Conservation (phyloP, 1,139 yeast genomes). For the Nakaseomyces bracarensis region DNA sequence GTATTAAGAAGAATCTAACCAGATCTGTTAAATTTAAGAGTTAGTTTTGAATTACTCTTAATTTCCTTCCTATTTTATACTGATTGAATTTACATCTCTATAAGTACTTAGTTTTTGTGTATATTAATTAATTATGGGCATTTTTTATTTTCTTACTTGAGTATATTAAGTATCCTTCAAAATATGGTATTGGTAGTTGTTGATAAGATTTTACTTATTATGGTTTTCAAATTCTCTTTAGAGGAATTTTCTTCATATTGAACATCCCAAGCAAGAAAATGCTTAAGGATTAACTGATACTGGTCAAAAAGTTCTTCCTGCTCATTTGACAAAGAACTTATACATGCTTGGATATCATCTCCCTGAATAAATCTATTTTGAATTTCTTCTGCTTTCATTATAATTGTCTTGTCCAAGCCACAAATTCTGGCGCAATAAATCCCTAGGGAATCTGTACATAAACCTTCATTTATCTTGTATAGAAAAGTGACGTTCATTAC, state of each 20-base stretch:
- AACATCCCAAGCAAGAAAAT: conserved; percentile 32
- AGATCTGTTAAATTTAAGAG: conserved; percentile 66
- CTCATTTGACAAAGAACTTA: conserved; percentile 15
- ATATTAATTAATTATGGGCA: not conserved
- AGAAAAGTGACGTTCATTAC: conserved; percentile 31
- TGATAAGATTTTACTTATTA: conserved; percentile 2
- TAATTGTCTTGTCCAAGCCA: conserved; percentile 31
- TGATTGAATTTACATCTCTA: not conserved
- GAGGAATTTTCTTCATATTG: conserved; percentile 13
- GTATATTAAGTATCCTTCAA: not conserved
- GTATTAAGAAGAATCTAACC: conserved; percentile 89
- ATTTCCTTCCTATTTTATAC: not conserved
- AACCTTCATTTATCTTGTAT: conserved; percentile 31
- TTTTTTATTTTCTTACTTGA: not conserved
- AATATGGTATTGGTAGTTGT: not conserved
- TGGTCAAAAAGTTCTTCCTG: conserved; percentile 17
- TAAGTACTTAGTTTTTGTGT: not conserved
- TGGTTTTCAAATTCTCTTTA: not conserved
- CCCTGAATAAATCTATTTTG: conserved; percentile 18
- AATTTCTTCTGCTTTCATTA: conserved; percentile 30
- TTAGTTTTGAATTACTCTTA: too few species aligned
- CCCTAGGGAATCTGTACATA: conserved; percentile 35
- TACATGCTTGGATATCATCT: conserved; percentile 17
- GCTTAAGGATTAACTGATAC: conserved; percentile 26
- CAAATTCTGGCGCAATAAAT: conserved; percentile 36